Conservation (phyloP, 768 basidiomycete genomes). For the Agrocybe praecox region DNA sequence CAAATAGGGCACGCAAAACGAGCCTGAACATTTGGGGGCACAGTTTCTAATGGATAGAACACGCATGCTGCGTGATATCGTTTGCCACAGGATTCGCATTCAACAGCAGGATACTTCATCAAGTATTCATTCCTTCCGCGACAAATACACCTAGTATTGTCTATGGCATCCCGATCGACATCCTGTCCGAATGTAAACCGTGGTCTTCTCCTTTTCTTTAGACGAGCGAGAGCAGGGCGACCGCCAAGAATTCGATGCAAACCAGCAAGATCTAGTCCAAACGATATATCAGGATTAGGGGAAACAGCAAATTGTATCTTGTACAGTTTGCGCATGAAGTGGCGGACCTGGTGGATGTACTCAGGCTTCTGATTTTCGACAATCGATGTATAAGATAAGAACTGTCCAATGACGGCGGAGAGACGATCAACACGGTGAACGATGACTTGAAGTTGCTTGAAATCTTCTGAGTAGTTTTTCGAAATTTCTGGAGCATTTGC, state of each 20-base stretch:
- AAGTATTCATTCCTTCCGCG: slow-evolving; percentile 67
- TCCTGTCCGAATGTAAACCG: slow-evolving; percentile 80
- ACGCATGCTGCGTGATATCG: slow-evolving; percentile 78
- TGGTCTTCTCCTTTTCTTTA: slow-evolving; percentile 59
- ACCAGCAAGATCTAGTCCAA: slow-evolving; percentile 80
- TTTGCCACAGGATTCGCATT: slow-evolving; percentile 67
- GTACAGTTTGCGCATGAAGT: slow-evolving; percentile 90
- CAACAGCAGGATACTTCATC: slow-evolving; percentile 61
- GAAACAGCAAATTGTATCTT: slow-evolving; percentile 90
- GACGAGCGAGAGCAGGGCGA: slow-evolving; percentile 50
- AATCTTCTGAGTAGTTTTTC: slow-evolving; percentile 77
- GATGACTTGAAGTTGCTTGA: slow-evolving; percentile 79
- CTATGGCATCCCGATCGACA: slow-evolving; percentile 69
- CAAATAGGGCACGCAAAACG: slow-evolving; percentile 78
- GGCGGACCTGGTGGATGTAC: slow-evolving; percentile 81
- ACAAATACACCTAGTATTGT: slow-evolving; percentile 82
- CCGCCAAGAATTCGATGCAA: slow-evolving; percentile 80
- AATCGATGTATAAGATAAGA: slow-evolving; percentile 72
- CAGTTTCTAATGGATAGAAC: slow-evolving; percentile 59
- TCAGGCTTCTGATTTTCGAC: slow-evolving; percentile 73
- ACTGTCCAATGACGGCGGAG: slow-evolving; percentile 75
- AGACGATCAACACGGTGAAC: slow-evolving; percentile 80
- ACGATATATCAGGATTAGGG: slow-evolving; percentile 78
- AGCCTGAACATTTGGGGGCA: slow-evolving; percentile 19
- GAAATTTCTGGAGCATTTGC: slow-evolving; percentile 77